Evolutionary conservation across 2,329 filamentous ascomycete genomes (phyloP), one percentile per base, ranked within the genome.

Genomic region (Diaporthe sp.): DNA sequence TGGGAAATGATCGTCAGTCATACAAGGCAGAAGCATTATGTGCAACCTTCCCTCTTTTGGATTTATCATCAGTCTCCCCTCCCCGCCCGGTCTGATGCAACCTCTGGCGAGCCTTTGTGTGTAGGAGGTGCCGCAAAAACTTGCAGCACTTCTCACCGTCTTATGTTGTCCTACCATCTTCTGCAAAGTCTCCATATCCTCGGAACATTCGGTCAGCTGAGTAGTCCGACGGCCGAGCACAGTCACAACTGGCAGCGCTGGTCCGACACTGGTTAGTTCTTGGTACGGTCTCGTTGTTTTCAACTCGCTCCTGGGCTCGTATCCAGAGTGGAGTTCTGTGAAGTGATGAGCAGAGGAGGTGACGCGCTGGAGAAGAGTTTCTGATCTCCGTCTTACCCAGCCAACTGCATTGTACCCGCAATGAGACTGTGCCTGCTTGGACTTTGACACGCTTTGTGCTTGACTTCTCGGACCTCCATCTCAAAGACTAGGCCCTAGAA

Each of bases 121-220:
- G 6, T 15, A 68, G 28, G 39, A 37, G 31, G 17, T 68, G 65
- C 47, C 65, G 65, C 65, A 68, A 68, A 68, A 15, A 68, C 28
- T 68, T 68, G 47, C 65, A 68, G n/a, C 15, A 44, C 28, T 4
- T 20, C 58, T 63, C 44, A 63, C 71, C 60, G 47, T 51, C 42
- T 72, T 44, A 65, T 73, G 71, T 37, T 73, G 71, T 73, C 58
- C 42, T 55, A 65, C 71, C 71, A 65, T 15, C 47, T 53, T 31
- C 10, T 31, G 34, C 60, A 20, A 17, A 31, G 42, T 42, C 34
- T 34, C 15, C n/a, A 17, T 68, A 31, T 15, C 34, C 47, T 73
- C 58, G 71, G 58, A 44, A 17, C n/a, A 65, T 65, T 65, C 71
- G 58, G 71, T 55, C 71, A 65, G 51, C 49, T 53, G 1, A n/a